These are phyloP conservation scores for Alternaria triticimaculans DNA, from an alignment of 2,329 filamentous ascomycete species.

Conservation along the genomic window DNA sequence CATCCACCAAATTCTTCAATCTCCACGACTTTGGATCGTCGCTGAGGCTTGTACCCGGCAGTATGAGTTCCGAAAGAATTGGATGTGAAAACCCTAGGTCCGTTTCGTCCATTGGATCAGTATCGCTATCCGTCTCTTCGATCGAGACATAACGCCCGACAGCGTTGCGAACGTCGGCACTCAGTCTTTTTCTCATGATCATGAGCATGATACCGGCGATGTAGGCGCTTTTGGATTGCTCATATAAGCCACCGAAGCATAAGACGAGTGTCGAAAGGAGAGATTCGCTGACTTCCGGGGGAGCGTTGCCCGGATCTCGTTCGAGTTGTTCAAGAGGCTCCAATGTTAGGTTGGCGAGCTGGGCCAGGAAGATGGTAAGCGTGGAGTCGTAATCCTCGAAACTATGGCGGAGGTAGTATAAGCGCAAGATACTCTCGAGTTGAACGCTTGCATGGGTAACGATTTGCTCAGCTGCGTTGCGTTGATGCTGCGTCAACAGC, in stretches of 20 bases:
- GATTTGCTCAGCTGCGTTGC: not conserved
- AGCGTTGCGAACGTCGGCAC: not conserved
- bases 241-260: slow-evolving; percentile 11
- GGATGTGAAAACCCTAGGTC: not conserved
- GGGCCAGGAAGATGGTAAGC: slow-evolving; percentile 10
- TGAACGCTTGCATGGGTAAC: slow-evolving; percentile 1
- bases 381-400: slow-evolving; percentile 9
- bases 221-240: slow-evolving; percentile 10
- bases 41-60: slow-evolving; percentile 1
- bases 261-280: slow-evolving; percentile 21
- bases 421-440: slow-evolving; percentile 10
- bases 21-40: slow-evolving; percentile 1
- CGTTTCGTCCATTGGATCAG: not conserved
- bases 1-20: not conserved
- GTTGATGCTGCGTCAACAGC: not conserved
- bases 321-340: slow-evolving; percentile 4
- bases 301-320: not conserved
- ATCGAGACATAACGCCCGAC: not conserved
- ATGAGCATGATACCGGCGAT: slow-evolving; percentile 5
- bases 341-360: slow-evolving; percentile 14
- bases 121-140: not conserved
- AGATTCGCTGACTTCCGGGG: slow-evolving; percentile 1
- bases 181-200: slow-evolving; percentile 5
- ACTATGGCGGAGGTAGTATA: slow-evolving; percentile 15
- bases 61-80: slow-evolving; percentile 1